Base-by-base conservation (phyloP, 345 rosid genomes). In the Xanthoceras sorbifolium region DNA sequence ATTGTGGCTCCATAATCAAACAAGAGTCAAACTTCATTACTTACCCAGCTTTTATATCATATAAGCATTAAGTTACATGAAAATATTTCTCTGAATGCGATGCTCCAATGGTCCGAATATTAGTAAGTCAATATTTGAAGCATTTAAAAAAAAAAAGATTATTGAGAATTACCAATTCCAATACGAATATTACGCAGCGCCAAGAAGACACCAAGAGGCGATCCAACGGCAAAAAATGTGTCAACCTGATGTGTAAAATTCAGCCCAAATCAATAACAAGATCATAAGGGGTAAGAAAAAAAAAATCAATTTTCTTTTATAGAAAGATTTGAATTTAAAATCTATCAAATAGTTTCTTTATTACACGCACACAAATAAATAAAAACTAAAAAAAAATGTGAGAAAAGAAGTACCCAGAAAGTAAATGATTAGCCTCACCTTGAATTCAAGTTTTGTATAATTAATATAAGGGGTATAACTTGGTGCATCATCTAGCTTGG, bases 161-260 rank as follows among this genome's bases (percentile, higher is more conserved):
- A 60, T 52, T 78, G 29, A 70, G 57, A 57, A 73, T 76, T 93
- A 96, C 98, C 97, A 48, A 91, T 79, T 69, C 99, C 99, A 77
- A 96, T 85, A 46, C 97, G 98, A 76, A 92, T 74, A 82, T 96
- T 96, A 29, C 98, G 91, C 74, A 96, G 97, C 36, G 97, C 89
- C 62, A 96, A 98, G 82, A 96, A 96, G 83, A 93, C 98, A 80
- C 99, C 98, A 72, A 96, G 91, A 77, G 99, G 99, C 22, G 99
- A 93, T 78, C 99, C 99, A 83, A 96, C 99, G 12, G 99, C 99
- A 81, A 91, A 96, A 84, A 93, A 96, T 42, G 99, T 96, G 83
- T 96, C 98, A 75, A 96, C 97, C 99, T 96, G 84, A 83, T 42
- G 55, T 42, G 67, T 26, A 65, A 78, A 78, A 61, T 67, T 74